A percentile compares a stretch with the other conserved stretches of the same genome.
Evolutionary conservation across 768 basidiomycete genomes (phyloP).

Genomic region (Suillus spraguei): DNA sequence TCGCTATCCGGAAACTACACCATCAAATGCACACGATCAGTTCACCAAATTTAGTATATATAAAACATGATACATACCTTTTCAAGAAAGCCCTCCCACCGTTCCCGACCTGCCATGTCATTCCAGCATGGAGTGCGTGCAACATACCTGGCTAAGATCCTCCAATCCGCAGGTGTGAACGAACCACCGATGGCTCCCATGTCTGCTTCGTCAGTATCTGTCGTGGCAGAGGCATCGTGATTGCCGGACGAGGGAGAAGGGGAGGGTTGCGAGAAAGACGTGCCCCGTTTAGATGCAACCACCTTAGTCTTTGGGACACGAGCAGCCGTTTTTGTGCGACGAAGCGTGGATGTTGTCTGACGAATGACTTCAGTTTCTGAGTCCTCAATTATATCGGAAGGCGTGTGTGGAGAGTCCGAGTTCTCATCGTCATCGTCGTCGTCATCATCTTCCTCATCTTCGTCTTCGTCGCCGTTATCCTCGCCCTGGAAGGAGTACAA

Average conservation of each 20-base stretch:
- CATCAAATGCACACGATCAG: background rate
- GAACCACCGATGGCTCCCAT: slow-evolving; percentile 56
- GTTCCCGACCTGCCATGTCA: slow-evolving; percentile 41
- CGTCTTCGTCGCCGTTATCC: slow-evolving; percentile 40
- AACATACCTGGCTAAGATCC: slow-evolving; percentile 61
- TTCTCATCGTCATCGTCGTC: slow-evolving; percentile 28
- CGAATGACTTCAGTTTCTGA: slow-evolving; percentile 27
- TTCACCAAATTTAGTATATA: background rate
- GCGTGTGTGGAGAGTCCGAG: slow-evolving; percentile 14
- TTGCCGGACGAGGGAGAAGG: slow-evolving; percentile 5
- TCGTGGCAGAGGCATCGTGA: slow-evolving; percentile 22
- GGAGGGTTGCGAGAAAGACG: background rate
- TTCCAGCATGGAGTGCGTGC: slow-evolving; percentile 51
- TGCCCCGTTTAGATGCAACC: background rate
- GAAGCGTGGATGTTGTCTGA: slow-evolving; percentile 17
- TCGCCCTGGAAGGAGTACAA: slow-evolving; percentile 44
- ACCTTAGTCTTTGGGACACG: background rate
- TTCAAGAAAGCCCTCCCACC: slow-evolving; percentile 57
- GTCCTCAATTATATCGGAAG: slow-evolving; percentile 20
- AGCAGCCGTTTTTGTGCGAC: background rate
- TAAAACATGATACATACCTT: slow-evolving; percentile 39
- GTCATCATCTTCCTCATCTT: slow-evolving; percentile 35
- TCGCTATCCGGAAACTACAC: slow-evolving; percentile 49
- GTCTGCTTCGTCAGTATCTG: slow-evolving; percentile 33
- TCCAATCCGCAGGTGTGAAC: slow-evolving; percentile 64